Percentiles rank a stretch among this genome's conserved stretches.
Conservation (phyloP, 805 yeast genomes). For the Teunomyces kruisii region DNA sequence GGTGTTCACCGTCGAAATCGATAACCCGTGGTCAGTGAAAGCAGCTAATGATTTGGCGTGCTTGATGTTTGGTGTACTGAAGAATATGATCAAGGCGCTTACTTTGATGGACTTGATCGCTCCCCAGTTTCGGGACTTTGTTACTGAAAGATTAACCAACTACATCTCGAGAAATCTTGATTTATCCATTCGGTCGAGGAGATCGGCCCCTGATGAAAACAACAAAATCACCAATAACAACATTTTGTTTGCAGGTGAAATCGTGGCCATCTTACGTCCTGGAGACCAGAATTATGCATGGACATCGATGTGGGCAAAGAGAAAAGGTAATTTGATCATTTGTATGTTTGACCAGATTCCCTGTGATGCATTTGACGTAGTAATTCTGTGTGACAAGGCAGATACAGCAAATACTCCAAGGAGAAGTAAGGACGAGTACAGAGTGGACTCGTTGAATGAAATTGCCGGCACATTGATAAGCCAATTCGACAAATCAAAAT, state of each 20-base stretch:
- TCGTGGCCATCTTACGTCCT: conserved; percentile 73
- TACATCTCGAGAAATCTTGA: conserved; percentile 15
- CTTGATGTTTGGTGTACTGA: conserved; percentile 78
- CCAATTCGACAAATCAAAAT: conserved; percentile 14
- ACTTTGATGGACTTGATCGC: conserved; percentile 76
- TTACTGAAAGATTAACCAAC: conserved; percentile 52
- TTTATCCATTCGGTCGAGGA: conserved; percentile 16
- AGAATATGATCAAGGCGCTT: conserved; percentile 56
- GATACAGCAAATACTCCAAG: conserved; percentile 1
- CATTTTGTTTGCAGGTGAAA: conserved; percentile 76
- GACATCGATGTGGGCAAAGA: conserved; percentile 91
- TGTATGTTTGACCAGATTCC: conserved; percentile 87
- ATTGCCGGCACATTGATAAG: conserved; percentile 36
- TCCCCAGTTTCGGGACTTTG: conserved; percentile 71
- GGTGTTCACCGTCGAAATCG: conserved; percentile 72
- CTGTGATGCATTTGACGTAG: conserved; percentile 35
- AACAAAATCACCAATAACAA: conserved; percentile 28
- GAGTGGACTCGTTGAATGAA: conserved; percentile 26
- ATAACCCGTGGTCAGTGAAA: conserved; percentile 74
- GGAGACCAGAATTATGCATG: conserved; percentile 65
- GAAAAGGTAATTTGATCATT: conserved; percentile 65
- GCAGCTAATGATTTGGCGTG: conserved; percentile 92
- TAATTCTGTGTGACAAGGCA: conserved; percentile 13
- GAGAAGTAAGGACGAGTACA: conserved; percentile 12
- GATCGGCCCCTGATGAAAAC: conserved; percentile 7